phyloP scores from a whole-genome alignment of 2,329 filamentous ascomycete genomes.

The Phoma herbarum region DNA sequence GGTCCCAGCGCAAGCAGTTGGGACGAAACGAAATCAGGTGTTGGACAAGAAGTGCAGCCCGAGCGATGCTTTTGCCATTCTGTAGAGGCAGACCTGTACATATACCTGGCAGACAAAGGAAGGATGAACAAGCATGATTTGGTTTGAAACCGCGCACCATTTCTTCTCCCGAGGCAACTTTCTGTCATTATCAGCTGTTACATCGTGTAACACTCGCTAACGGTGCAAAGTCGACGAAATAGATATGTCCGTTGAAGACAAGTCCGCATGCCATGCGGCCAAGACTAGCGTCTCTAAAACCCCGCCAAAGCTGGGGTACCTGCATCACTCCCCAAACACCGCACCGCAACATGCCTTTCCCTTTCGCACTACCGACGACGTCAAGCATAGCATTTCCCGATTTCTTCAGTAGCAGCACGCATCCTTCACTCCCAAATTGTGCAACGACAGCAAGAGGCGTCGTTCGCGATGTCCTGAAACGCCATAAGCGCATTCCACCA shows the following conservation, averaged over 20 bases:
- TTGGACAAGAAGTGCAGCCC: constrained; percentile 20
- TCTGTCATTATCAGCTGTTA: neutral
- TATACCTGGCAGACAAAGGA: constrained; percentile 36
- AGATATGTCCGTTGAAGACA: neutral
- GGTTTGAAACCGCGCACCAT: constrained; percentile 15
- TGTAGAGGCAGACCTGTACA: constrained; percentile 40
- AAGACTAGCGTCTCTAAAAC: constrained; percentile 24
- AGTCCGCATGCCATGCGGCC: constrained; percentile 17
- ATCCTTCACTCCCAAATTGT: constrained; percentile 85
- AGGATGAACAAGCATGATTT: constrained; percentile 24
- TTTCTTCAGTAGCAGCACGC: constrained; percentile 79
- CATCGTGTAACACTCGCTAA: constrained; percentile 3
- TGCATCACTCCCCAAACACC: constrained; percentile 31
- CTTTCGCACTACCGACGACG: constrained; percentile 87
- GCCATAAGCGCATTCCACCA: constrained; percentile 84
- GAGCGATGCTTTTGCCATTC: constrained; percentile 26
- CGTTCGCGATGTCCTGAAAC: constrained; percentile 83
- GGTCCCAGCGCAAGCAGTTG: constrained; percentile 17
- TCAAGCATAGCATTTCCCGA: constrained; percentile 84
- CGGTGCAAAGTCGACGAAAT: constrained; percentile 1
- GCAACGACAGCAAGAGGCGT: constrained; percentile 86
- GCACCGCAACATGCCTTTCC: constrained; percentile 76
- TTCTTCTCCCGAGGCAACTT: neutral
- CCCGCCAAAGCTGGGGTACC: constrained; percentile 38
- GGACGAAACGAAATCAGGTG: constrained; percentile 21